Percentiles rank a stretch among this genome's conserved stretches.
These are phyloP conservation scores for Auriscalpium microsporum DNA, from an alignment of 768 basidiomycete species.

Conservation along the genomic window DNA sequence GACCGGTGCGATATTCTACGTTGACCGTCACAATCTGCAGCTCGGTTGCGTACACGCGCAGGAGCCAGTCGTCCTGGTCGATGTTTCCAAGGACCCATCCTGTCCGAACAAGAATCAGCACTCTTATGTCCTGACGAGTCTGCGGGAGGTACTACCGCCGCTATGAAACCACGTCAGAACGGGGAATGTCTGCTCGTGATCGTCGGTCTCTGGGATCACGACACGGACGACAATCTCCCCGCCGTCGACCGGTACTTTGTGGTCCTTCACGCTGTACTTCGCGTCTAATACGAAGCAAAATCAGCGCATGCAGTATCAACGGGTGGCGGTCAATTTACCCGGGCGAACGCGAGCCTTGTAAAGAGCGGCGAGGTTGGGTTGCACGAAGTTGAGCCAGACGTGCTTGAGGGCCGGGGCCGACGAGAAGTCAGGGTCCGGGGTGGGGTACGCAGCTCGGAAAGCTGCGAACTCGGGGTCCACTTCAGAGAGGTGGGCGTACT, in stretches of 20 bases:
- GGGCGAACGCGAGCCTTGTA: too few species aligned
- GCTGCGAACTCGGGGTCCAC: too few species aligned
- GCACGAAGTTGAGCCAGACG: too few species aligned
- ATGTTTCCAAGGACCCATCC: slow-evolving; percentile 8
- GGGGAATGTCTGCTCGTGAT: not conserved
- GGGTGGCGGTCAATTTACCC: too few species aligned
- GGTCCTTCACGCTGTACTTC: not conserved
- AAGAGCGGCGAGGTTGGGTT: too few species aligned
- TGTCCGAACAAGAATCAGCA: not conserved
- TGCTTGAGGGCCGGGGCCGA: too few species aligned
- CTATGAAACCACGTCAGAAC: not conserved
- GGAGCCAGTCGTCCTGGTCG: slow-evolving; percentile 8
- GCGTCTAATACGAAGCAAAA: not conserved
- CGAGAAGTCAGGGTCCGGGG: too few species aligned
- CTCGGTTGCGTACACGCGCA: slow-evolving; percentile 5
- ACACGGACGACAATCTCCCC: not conserved
- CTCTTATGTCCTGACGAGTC: not conserved
- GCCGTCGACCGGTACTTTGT: not conserved
- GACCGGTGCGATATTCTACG: slow-evolving; percentile 9
- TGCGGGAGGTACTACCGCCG: not conserved
- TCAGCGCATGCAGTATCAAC: too few species aligned
- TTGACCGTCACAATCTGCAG: slow-evolving; percentile 3
- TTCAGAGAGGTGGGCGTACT: too few species aligned
- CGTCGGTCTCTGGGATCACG: not conserved
- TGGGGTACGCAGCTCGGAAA: too few species aligned